Conservation (phyloP, 2,329 filamentous ascomycete genomes). For the Mycogone perniciosa region DNA sequence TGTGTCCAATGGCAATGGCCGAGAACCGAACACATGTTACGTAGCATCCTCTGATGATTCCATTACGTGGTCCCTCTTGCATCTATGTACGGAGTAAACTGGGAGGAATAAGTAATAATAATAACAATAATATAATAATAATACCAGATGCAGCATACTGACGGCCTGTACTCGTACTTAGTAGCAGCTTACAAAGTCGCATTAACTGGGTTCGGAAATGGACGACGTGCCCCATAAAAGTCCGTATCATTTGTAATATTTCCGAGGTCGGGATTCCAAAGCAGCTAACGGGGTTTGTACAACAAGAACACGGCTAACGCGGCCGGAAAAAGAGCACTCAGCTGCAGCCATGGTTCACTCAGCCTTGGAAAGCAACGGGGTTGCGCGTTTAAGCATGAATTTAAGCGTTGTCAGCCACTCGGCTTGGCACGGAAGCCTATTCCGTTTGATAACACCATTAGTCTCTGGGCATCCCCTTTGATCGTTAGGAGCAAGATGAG, state of each 20-base stretch:
- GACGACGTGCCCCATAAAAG: no score
- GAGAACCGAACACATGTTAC: slow-evolving; percentile 1
- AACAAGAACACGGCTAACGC: slow-evolving; percentile 13
- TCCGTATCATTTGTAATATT: not conserved
- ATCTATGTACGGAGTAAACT: no score
- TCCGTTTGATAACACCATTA: slow-evolving; percentile 5
- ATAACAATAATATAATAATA: no score
- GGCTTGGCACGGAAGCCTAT: slow-evolving; percentile 32
- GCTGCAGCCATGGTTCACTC: slow-evolving; percentile 8
- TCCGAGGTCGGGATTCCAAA: not conserved
- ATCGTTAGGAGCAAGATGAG: no score
- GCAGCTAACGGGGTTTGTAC: no score
- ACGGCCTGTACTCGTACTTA: no score
- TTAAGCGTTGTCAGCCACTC: slow-evolving; percentile 43
- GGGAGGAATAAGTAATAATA: no score
- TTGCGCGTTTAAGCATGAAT: slow-evolving; percentile 43
- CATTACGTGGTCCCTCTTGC: no score
- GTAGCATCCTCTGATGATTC: not conserved
- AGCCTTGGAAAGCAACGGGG: slow-evolving; percentile 5
- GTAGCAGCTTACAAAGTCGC: no score
- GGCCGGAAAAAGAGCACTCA: slow-evolving; percentile 8
- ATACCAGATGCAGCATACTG: not conserved
- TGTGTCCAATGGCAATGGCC: not conserved
- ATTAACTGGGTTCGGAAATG: no score
- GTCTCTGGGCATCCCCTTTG: no score